phyloP scores from a whole-genome alignment of 176 grass and related monocot species.

The Thalia dealbata region DNA sequence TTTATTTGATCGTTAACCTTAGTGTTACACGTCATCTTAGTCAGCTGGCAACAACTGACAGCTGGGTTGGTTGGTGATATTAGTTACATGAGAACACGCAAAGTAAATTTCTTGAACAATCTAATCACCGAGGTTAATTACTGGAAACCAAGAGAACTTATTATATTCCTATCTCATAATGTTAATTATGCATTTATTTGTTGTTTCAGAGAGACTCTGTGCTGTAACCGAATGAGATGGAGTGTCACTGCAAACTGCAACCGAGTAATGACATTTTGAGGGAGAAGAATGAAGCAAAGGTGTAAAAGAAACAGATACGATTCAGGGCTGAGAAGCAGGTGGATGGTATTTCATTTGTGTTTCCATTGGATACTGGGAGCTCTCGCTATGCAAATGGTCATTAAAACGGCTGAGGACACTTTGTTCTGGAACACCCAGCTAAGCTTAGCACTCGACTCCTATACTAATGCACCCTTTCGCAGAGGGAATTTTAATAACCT shows the following conservation, averaged over 20 bases:
- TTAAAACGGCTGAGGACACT: not conserved
- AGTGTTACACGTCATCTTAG: too few relatives aligned
- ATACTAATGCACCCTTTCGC: too few relatives aligned
- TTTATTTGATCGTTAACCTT: too few relatives aligned
- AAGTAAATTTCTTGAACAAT: too few relatives aligned
- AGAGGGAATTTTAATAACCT: not conserved
- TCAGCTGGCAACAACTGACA: too few relatives aligned
- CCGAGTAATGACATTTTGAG: too few relatives aligned
- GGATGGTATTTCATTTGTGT: not conserved
- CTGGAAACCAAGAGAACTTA: not conserved
- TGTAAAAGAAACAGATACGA: not conserved
- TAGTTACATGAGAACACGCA: too few relatives aligned
- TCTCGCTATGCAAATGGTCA: not conserved
- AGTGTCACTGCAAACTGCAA: not conserved
- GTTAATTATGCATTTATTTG: not conserved
- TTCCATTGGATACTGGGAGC: not conserved
- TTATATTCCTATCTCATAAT: not conserved
- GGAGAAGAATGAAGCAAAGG: not conserved
- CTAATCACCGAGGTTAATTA: too few relatives aligned
- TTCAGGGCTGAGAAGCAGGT: not conserved
- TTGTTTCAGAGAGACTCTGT: conserved; percentile 18
- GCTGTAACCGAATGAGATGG: conserved; percentile 10
- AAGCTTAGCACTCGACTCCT: not conserved
- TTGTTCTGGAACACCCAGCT: not conserved
- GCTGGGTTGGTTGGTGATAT: too few relatives aligned